These are phyloP conservation scores for Ormosia emarginata DNA, from an alignment of 306 rosid genomes.

Conservation along the genomic window DNA sequence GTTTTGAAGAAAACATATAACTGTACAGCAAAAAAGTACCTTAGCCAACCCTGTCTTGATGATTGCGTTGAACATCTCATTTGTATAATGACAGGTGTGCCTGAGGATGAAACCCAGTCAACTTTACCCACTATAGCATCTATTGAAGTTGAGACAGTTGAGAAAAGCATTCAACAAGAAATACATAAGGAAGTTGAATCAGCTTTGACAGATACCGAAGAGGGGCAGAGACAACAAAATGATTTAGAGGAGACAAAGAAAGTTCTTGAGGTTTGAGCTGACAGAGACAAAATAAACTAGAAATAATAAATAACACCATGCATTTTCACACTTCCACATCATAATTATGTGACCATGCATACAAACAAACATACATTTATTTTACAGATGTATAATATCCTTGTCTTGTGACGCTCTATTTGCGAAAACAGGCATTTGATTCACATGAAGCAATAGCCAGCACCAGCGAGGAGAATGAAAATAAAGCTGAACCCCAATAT, in stretches of 20 bases:
- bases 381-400: background rate
- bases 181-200: slow-evolving; percentile 6
- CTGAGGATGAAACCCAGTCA: background rate
- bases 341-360: background rate
- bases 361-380: background rate
- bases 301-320: background rate
- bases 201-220: background rate
- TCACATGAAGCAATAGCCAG: background rate
- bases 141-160: background rate
- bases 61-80: background rate
- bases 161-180: slow-evolving; percentile 15
- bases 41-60: background rate
- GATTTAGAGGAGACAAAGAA: background rate
- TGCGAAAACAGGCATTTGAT: slow-evolving; percentile 19
- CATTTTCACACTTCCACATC: background rate
- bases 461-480: background rate
- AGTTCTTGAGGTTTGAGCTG: slow-evolving; percentile 14
- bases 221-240: slow-evolving; percentile 7
- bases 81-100: background rate
- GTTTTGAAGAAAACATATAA: background rate
- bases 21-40: background rate
- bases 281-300: background rate
- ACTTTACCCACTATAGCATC: background rate
- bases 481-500: background rate
- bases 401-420: background rate